These are phyloP conservation scores for Magnolia changhungtana DNA, from an alignment of 164 flowering plant species.

Conservation along the genomic window DNA sequence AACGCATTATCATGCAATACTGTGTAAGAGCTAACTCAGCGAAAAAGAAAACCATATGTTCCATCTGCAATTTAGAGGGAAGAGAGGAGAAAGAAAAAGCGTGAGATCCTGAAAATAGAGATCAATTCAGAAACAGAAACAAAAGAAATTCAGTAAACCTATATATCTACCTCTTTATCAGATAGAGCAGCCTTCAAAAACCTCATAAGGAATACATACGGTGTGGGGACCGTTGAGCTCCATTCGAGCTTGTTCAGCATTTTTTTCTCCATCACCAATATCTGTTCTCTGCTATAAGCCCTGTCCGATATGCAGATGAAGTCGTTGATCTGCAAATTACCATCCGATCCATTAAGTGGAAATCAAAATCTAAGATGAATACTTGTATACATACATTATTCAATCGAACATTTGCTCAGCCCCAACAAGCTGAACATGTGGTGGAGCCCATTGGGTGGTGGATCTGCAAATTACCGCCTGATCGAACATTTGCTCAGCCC, in stretches of 20 bases:
- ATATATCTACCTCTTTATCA: conserved; percentile 32
- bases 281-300: conserved; percentile 58
- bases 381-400: no score
- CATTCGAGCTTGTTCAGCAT: conserved; percentile 76
- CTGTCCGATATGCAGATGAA: conserved; percentile 71
- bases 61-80: conserved; percentile 36
- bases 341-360: not conserved
- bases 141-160: not conserved
- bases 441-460: no score
- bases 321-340: conserved; percentile 54
- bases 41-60: conserved; percentile 60
- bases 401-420: no score
- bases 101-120: not conserved
- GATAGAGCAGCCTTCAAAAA: conserved; percentile 74
- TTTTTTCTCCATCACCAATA: conserved; percentile 69
- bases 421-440: no score
- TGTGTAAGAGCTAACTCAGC: conserved; percentile 78
- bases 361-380: not conserved
- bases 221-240: conserved; percentile 82
- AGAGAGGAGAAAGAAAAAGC: not conserved
- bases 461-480: no score
- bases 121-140: no score
- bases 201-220: conserved; percentile 73
- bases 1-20: conserved; percentile 42
- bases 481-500: no score